Conservation (phyloP, 768 basidiomycete species). For the Gymnopilus junonius region DNA sequence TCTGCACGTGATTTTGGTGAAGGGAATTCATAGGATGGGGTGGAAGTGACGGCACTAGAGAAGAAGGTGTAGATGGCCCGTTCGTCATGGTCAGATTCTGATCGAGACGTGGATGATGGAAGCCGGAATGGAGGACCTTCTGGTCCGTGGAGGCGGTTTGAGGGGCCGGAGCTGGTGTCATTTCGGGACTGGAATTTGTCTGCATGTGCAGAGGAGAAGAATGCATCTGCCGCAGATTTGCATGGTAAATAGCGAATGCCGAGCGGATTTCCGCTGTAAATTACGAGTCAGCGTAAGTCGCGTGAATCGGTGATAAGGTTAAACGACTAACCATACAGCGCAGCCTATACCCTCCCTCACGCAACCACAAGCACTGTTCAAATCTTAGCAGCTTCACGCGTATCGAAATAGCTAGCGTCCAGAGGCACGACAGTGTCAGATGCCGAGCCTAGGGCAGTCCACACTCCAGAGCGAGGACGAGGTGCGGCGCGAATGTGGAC, state of each 20-base stretch:
- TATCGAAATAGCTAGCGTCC: conserved; percentile 62
- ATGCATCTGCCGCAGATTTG: conserved; percentile 54
- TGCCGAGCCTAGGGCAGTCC: conserved; percentile 60
- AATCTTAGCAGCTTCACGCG: conserved; percentile 49
- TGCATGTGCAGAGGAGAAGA: conserved; percentile 30
- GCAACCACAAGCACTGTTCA: conserved; percentile 66
- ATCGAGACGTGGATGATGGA: conserved; percentile 9
- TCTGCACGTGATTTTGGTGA: conserved; percentile 15
- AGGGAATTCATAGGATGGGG: conserved; percentile 36
- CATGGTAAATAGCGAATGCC: conserved; percentile 68
- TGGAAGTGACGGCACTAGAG: conserved; percentile 44
- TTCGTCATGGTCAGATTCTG: conserved; percentile 9
- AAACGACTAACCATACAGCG: conserved; percentile 32
- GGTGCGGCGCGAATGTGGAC: conserved; percentile 61
- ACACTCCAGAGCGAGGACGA: conserved; percentile 54
- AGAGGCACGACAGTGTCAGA: conserved; percentile 58
- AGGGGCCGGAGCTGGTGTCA: neutral
- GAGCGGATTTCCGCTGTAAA: conserved; percentile 60
- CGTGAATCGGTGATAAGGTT: neutral
- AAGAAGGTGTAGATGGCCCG: conserved; percentile 51
- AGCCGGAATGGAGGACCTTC: conserved; percentile 51
- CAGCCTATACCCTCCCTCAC: conserved; percentile 72
- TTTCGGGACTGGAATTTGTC: conserved; percentile 13
- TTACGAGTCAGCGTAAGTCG: neutral
- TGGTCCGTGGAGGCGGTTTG: conserved; percentile 31